Conservation (phyloP, 306 rosid species). For the Medicago ruthenica region DNA sequence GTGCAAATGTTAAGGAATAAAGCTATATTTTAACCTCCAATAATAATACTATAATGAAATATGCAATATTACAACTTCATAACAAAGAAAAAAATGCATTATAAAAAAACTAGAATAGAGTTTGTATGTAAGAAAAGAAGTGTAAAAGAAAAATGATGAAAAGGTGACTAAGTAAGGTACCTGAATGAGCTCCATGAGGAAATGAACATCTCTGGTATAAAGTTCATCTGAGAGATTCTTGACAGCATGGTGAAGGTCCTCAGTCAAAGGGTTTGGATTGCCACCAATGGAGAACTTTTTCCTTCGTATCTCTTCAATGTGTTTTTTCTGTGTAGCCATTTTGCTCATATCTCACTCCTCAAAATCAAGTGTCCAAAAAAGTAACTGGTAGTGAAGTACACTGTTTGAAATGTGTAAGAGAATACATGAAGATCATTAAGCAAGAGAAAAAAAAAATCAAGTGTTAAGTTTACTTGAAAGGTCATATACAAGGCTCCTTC, state of each 20-base stretch:
- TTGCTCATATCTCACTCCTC: not conserved
- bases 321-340: conserved; percentile 48
- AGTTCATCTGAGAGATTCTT: conserved; percentile 68
- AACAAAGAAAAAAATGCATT: too few relatives aligned
- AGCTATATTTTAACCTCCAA: too few relatives aligned
- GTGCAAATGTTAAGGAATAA: too few relatives aligned
- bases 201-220: conserved; percentile 75
- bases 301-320: conserved; percentile 62
- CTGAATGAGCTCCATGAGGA: conserved; percentile 87
- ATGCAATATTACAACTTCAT: too few relatives aligned
- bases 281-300: conserved; percentile 70
- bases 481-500: not conserved
- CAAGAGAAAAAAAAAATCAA: not conserved
- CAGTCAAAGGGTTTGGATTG: conserved; percentile 44
- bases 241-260: conserved; percentile 66
- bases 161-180: conserved; percentile 13
- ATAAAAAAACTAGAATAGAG: too few relatives aligned
- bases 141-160: not conserved
- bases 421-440: not conserved
- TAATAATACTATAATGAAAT: too few relatives aligned
- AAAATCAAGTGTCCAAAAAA: not conserved
- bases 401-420: not conserved
- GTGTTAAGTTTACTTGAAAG: not conserved
- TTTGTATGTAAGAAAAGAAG: not conserved
- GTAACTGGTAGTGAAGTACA: not conserved